phyloP scores from a whole-genome alignment of 192 early-diverging fungal genomes.

The Radiomyces spectabilis region DNA sequence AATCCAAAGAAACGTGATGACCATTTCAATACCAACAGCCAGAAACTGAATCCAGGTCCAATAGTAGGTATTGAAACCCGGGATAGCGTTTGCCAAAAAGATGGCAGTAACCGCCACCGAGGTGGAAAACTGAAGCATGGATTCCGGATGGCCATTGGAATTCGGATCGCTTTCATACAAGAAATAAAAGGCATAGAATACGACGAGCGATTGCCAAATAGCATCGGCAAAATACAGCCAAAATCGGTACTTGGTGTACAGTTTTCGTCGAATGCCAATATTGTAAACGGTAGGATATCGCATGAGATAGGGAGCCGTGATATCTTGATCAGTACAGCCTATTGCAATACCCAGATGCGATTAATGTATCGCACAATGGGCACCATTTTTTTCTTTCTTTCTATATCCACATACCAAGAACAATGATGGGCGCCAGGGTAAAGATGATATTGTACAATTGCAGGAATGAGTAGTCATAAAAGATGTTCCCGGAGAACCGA shows the following conservation, averaged over 20 bases:
- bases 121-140: conserved; percentile 67
- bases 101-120: conserved; percentile 74
- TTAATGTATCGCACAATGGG: background rate
- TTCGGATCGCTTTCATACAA: conserved; percentile 49
- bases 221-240: conserved; percentile 84
- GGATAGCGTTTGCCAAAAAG: conserved; percentile 72
- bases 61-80: conserved; percentile 69
- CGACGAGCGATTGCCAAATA: conserved; percentile 87
- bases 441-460: conserved; percentile 81
- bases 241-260: conserved; percentile 81
- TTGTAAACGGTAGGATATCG: conserved; percentile 63
- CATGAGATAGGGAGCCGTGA: conserved; percentile 47
- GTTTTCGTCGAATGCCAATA: conserved; percentile 77
- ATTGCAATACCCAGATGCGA: background rate
- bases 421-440: conserved; percentile 58
- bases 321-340: conserved; percentile 65
- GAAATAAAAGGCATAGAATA: conserved; percentile 71
- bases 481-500: conserved; percentile 82
- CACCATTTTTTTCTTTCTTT: background rate
- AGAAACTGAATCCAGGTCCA: conserved; percentile 79
- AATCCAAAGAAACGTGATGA: conserved; percentile 61
- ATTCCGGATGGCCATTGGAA: conserved; percentile 42
- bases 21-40: conserved; percentile 57
- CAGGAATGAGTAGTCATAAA: conserved; percentile 90
- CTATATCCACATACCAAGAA: conserved; percentile 38